Base-by-base conservation (phyloP, 2,329 filamentous ascomycete species). In the Fusarium incarnatum region DNA sequence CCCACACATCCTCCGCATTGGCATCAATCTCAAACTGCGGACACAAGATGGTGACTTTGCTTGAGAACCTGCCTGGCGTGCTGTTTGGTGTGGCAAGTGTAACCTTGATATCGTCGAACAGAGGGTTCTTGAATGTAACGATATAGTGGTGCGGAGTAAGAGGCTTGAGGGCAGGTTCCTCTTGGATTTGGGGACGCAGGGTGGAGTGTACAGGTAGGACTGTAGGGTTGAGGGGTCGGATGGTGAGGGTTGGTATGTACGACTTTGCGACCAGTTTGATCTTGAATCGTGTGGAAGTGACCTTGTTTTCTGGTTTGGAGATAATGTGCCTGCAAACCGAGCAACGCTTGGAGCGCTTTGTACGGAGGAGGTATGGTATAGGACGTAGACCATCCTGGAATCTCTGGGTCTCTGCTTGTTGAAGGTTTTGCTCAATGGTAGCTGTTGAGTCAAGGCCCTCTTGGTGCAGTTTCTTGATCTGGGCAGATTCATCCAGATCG, bases 1-100 rank as follows among this genome's bases (percentile, higher is more conserved):
- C 95, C 92, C 80, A 97, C 79, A 89, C 87, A 72, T 89, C 87
- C 18, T 89, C 87, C n/a, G 93, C 96, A 79, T 97, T 98, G 62
- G 95, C 93, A 68, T 94, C 95, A 46, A 99, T 91, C 50, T 96
- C 93, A 79, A 99, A 98, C 74, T 97, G 90, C 1, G 96, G 96
- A 76, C 95, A 99, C 2, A 99, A 86, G 16, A 99, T 91, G 0
- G 96, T 99, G 64, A 99, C 93, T 74, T 89, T 92, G 59, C 91
- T 92, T 2, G 88, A 86, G 74, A 94, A 92, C 11, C 89, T 86
- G 6, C 94, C 94, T 0, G 94, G 93, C 0, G 93, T 97, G 12
- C 86, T 86, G 25, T 91, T 88, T 0, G 95, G 94, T 0, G 94
- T 97, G 7, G 94, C 95, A 10, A 99, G 87, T 0, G 92, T 95